Conservation (phyloP, 495 filamentous ascomycete genomes). For the Pyrenopolyporus hunteri region DNA sequence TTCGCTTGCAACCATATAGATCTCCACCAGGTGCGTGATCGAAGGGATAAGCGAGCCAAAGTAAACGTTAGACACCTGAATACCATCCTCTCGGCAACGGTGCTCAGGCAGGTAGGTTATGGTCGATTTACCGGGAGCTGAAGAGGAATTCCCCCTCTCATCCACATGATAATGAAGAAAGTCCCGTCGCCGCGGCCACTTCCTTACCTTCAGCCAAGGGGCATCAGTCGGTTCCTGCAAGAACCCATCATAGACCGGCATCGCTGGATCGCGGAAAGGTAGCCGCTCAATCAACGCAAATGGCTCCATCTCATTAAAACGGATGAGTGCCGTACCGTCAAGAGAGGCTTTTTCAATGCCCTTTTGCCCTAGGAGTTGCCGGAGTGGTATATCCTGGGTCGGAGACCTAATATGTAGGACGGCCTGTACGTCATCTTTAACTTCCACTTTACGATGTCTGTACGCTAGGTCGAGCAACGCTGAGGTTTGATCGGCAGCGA, state of each 20-base stretch:
- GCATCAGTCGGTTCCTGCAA: slow-evolving; percentile 40
- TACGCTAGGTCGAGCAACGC: slow-evolving; percentile 59
- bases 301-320: slow-evolving; percentile 35
- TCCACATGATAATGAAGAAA: slow-evolving; percentile 58
- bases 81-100: slow-evolving; percentile 52
- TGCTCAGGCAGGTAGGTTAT: slow-evolving; percentile 43
- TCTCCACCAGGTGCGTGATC: slow-evolving; percentile 72
- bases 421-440: slow-evolving; percentile 49
- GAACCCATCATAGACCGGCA: not conserved
- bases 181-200: slow-evolving; percentile 63
- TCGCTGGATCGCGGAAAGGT: slow-evolving; percentile 32
- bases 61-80: slow-evolving; percentile 65
- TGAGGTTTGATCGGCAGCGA: slow-evolving; percentile 50
- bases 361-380: slow-evolving; percentile 26
- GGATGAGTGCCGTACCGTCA: slow-evolving; percentile 42
- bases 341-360: slow-evolving; percentile 10
- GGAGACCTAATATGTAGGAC: slow-evolving; percentile 44
- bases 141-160: not conserved
- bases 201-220: slow-evolving; percentile 56
- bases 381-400: slow-evolving; percentile 27
- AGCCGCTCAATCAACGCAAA: slow-evolving; percentile 46
- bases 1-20: slow-evolving; percentile 65
- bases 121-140: slow-evolving; percentile 41
- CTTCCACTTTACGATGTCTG: slow-evolving; percentile 43
- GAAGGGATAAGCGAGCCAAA: slow-evolving; percentile 78